These are phyloP conservation scores for Mycothermus thermophilus DNA, from an alignment of 495 filamentous ascomycete species.

Conservation along the genomic window DNA sequence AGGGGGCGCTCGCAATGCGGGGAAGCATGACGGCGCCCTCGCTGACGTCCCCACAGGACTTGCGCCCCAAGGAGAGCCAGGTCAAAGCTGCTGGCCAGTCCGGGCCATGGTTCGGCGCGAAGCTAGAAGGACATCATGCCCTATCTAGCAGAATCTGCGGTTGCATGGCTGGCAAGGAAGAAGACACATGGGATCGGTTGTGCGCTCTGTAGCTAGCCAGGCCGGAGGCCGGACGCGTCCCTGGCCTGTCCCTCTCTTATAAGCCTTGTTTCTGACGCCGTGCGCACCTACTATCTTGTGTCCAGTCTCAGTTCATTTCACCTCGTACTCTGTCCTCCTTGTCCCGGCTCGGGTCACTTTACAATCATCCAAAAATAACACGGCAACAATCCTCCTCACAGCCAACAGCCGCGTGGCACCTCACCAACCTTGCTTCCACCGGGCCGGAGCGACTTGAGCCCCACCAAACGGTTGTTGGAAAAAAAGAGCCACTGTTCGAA, in stretches of 20 bases:
- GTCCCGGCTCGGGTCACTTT: too few relatives aligned
- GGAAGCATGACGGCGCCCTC: conserved; percentile 4
- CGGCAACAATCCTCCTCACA: too few relatives aligned
- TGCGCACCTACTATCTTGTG: too few relatives aligned
- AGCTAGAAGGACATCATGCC: conserved; percentile 8
- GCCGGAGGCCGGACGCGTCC: too few relatives aligned
- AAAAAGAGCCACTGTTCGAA: too few relatives aligned
- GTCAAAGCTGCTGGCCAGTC: conserved; percentile 8
- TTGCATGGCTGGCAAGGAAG: background rate
- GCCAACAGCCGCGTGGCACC: conserved; percentile 1
- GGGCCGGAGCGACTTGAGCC: conserved; percentile 3
- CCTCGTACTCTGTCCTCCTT: background rate
- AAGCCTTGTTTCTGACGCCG: too few relatives aligned
- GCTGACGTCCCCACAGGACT: conserved; percentile 7
- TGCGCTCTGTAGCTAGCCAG: too few relatives aligned
- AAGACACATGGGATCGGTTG: background rate
- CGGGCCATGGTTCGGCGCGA: background rate
- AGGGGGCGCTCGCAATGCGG: conserved; percentile 7
- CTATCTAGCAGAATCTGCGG: background rate
- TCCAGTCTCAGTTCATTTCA: too few relatives aligned
- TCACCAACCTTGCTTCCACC: conserved; percentile 1
- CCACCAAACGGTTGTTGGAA: background rate
- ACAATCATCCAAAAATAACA: background rate
- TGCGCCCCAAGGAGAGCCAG: conserved; percentile 3
- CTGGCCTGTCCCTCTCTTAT: too few relatives aligned